Evolutionary conservation across 176 grass and related monocot genomes (phyloP).

Genomic region (Oryza meridionalis): DNA sequence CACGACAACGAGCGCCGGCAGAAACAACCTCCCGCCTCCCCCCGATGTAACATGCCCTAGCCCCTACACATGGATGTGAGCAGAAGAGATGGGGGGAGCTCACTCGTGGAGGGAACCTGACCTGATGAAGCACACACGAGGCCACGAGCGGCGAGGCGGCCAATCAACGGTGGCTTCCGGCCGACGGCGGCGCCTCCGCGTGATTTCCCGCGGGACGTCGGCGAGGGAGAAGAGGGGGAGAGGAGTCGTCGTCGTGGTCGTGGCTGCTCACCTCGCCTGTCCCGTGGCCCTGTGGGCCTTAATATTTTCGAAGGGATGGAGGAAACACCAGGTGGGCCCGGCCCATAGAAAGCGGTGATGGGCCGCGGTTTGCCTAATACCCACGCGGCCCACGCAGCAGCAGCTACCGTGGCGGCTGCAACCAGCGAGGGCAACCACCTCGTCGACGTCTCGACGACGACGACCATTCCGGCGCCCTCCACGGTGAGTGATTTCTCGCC

Average conservation of each 20-base stretch:
- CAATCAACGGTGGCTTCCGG: background rate
- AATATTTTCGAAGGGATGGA: background rate
- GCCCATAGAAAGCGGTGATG: no score
- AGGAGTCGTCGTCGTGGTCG: background rate
- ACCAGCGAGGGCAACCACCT: no score
- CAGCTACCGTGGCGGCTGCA: no score
- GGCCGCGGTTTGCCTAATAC: no score
- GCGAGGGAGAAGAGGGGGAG: background rate
- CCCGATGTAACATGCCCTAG: background rate
- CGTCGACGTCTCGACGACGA: no score
- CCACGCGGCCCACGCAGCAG: no score
- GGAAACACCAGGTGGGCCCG: no score
- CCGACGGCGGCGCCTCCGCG: slow-evolving; percentile 2
- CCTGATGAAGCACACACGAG: background rate
- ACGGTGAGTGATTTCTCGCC: no score
- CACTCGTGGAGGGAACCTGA: slow-evolving; percentile 17
- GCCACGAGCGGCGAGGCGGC: no score
- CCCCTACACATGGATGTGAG: slow-evolving; percentile 8
- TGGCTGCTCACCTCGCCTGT: background rate
- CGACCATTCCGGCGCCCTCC: no score
- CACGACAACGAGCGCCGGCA: background rate
- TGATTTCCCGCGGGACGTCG: slow-evolving; percentile 27
- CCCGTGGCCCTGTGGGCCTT: background rate
- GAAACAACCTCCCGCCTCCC: background rate
- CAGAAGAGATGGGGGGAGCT: background rate